These are phyloP conservation scores for Pichiaceae sp. DNA, from an alignment of 1,139 yeast genomes.

Conservation along the genomic window DNA sequence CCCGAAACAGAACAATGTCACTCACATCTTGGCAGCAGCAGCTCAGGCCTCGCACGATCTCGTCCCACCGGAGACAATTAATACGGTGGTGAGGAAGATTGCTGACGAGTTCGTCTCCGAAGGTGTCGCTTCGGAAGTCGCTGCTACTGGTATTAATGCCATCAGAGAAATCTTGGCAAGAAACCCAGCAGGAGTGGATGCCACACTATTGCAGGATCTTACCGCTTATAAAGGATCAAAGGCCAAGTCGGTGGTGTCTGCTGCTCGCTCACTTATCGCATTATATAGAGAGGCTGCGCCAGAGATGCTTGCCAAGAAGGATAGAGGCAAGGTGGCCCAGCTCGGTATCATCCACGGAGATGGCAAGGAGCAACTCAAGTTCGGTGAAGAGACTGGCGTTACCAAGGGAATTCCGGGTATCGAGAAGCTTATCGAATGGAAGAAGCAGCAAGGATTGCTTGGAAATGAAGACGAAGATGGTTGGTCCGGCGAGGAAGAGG, in stretches of 20 bases:
- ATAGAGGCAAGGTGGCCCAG: conserved; percentile 86
- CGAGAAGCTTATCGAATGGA: conserved; percentile 86
- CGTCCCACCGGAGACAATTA: conserved; percentile 89
- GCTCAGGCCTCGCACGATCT: conserved; percentile 96
- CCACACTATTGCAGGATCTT: conserved; percentile 78
- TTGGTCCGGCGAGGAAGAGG: conserved; percentile 30
- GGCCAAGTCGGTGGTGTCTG: conserved; percentile 88
- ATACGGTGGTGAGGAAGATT: conserved; percentile 74
- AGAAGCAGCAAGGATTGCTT: conserved; percentile 51
- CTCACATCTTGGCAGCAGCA: conserved; percentile 92
- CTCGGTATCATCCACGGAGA: conserved; percentile 53
- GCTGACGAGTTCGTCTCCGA: conserved; percentile 98
- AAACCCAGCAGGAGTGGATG: conserved; percentile 90
- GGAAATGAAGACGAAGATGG: conserved; percentile 38
- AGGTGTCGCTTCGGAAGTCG: conserved; percentile 97
- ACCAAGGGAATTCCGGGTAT: conserved; percentile 78
- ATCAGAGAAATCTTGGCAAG: conserved; percentile 87
- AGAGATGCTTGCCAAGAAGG: conserved; percentile 82
- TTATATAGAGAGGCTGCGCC: conserved; percentile 93
- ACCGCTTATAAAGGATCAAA: conserved; percentile 88
- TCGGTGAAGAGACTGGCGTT: conserved; percentile 60
- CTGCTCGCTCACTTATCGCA: conserved; percentile 82
- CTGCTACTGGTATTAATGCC: conserved; percentile 94
- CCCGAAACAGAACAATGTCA: conserved; percentile 89
- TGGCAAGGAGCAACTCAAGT: conserved; percentile 37